A percentile compares a stretch with the other conserved stretches of the same genome.
These are phyloP conservation scores for Baudoinia panamericana DNA, from an alignment of 495 filamentous ascomycete genomes.

Conservation along the genomic window DNA sequence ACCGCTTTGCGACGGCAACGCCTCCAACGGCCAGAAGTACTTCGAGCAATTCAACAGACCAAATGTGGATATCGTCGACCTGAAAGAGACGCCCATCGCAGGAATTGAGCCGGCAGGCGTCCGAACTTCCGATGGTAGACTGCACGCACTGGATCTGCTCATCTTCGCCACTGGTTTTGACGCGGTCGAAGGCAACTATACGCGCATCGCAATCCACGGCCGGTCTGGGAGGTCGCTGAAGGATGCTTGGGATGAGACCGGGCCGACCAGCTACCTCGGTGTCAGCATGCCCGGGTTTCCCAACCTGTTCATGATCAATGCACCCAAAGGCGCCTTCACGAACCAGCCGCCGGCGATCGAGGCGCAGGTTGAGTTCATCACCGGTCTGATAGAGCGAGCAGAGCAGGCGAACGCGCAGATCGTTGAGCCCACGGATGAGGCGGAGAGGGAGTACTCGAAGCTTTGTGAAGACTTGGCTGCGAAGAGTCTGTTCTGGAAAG, in stretches of 20 bases:
- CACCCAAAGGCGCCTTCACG: slow-evolving; percentile 18
- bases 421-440: slow-evolving; percentile 12
- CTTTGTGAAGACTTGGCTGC: slow-evolving; percentile 7
- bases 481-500: slow-evolving; percentile 12
- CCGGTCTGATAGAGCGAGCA: slow-evolving; percentile 4
- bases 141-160: slow-evolving; percentile 17
- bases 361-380: slow-evolving; percentile 17
- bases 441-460: slow-evolving; percentile 9
- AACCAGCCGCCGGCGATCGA: slow-evolving; percentile 16
- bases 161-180: slow-evolving; percentile 23
- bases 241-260: slow-evolving; percentile 10
- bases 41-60: slow-evolving; percentile 20
- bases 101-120: slow-evolving; percentile 10
- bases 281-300: slow-evolving; percentile 14
- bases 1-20: slow-evolving; percentile 16
- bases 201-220: slow-evolving; percentile 11
- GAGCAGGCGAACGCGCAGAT: neutral
- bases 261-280: slow-evolving; percentile 14
- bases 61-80: slow-evolving; percentile 17
- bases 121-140: slow-evolving; percentile 3
- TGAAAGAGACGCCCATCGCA: slow-evolving; percentile 17
- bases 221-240: slow-evolving; percentile 3
- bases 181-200: slow-evolving; percentile 14
- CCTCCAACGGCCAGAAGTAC: slow-evolving; percentile 18
- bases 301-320: slow-evolving; percentile 19